These are phyloP conservation scores for Kuraishia borneana DNA, from an alignment of 805 yeast genomes.

Conservation along the genomic window DNA sequence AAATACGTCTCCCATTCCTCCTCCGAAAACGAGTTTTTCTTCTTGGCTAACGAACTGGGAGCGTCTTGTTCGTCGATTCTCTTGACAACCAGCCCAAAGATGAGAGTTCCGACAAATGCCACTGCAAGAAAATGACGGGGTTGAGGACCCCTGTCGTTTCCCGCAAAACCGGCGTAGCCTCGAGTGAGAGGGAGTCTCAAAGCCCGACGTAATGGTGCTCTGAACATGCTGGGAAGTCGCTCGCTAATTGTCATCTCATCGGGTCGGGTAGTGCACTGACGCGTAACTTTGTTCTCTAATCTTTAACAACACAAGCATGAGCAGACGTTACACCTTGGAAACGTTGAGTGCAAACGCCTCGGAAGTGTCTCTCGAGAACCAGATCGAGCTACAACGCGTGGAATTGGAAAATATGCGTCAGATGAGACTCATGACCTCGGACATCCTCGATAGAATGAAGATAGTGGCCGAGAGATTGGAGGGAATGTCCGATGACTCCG, in stretches of 20 bases:
- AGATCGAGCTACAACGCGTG: not conserved
- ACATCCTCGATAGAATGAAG: not conserved
- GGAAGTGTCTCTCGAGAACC: not conserved
- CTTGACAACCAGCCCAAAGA: constrained; percentile 21
- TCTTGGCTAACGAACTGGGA: constrained; percentile 14
- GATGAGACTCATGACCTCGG: not conserved
- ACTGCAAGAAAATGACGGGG: constrained; percentile 27
- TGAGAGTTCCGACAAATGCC: constrained; percentile 32
- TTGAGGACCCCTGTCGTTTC: constrained; percentile 22
- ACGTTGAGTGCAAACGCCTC: not conserved
- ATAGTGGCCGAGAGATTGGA: not conserved
- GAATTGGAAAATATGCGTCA: not conserved
- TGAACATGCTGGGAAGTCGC: no score
- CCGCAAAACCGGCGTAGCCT: constrained; percentile 1
- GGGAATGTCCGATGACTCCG: not conserved
- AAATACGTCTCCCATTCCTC: constrained; percentile 34
- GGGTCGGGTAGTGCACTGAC: no score
- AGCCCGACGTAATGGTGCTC: no score
- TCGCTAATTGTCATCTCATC: no score
- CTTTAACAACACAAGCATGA: no score
- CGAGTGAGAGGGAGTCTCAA: no score
- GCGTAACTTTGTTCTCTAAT: no score
- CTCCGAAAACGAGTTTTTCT: constrained; percentile 31
- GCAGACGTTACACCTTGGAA: not conserved
- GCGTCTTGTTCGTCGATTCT: constrained; percentile 20